Percentiles rank a stretch among this genome's conserved stretches.
phyloP scores from a whole-genome alignment of 2,329 filamentous ascomycete species.

The Aspergillus pseudonomiae region DNA sequence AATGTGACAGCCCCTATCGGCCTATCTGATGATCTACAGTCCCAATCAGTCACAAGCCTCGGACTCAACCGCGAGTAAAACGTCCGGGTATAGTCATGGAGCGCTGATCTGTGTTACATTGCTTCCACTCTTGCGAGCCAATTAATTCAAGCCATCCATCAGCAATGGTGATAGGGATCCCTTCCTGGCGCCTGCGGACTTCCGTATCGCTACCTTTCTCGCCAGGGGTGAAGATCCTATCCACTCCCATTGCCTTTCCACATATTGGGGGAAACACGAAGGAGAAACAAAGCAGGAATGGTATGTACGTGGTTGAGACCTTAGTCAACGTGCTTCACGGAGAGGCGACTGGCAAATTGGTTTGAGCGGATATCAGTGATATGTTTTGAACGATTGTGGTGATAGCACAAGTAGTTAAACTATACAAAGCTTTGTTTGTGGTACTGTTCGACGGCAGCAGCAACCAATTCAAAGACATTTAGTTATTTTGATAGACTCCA shows the following conservation, averaged over 20 bases:
- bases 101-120: no score
- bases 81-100: no score
- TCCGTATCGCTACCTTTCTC: neutral
- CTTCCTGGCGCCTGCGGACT: no score
- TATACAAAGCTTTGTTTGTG: neutral
- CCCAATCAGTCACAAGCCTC: no score
- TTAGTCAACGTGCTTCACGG: neutral
- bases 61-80: no score
- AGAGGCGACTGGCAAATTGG: neutral
- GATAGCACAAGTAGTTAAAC: neutral
- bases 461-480: neutral
- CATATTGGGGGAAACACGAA: conserved; percentile 44
- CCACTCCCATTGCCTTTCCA: conserved; percentile 24
- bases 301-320: neutral
- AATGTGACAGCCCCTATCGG: no score
- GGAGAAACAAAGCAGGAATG: neutral
- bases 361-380: neutral
- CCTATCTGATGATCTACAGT: no score
- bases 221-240: neutral
- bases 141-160: no score
- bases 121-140: no score
- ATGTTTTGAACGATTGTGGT: neutral
- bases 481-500: no score
- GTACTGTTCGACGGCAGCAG: neutral
- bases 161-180: no score